These are phyloP conservation scores for Diplodia intermedia DNA, from an alignment of 2,329 filamentous ascomycete species.

Conservation along the genomic window DNA sequence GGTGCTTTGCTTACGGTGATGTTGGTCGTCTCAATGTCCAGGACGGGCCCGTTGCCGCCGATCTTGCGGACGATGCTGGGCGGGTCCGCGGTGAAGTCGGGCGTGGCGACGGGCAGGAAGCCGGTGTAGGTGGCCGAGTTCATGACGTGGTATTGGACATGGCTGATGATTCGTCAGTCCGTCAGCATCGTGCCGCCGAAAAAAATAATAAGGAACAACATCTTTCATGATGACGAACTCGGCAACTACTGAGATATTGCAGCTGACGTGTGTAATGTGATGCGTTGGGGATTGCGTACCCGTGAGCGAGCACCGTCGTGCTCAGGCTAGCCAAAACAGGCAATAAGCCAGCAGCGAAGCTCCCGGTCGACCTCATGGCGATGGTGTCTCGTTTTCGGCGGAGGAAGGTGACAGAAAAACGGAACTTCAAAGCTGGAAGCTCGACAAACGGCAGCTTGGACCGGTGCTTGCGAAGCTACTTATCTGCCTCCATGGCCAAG, in stretches of 20 bases:
- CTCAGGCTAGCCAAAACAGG: conserved; percentile 21
- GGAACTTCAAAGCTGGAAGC: too few species aligned
- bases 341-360: conserved; percentile 5
- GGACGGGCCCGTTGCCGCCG: conserved; percentile 19
- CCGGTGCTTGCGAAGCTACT: neutral
- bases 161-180: neutral
- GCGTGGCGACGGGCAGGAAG: conserved; percentile 20
- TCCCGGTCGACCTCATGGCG: neutral
- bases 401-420: neutral
- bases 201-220: too few species aligned
- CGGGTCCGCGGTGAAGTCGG: conserved; percentile 21
- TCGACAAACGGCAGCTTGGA: neutral
- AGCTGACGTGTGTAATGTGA: neutral
- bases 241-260: neutral
- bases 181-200: neutral
- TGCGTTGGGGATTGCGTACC: neutral
- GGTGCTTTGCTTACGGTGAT: neutral
- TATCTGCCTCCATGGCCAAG: neutral
- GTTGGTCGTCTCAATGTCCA: conserved; percentile 6
- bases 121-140: conserved; percentile 29
- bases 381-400: neutral
- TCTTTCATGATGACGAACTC: too few species aligned
- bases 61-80: conserved; percentile 26
- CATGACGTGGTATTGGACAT: conserved; percentile 27
- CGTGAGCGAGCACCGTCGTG: conserved; percentile 7